Base-by-base conservation (phyloP, 2,329 filamentous ascomycete species). In the Xylariaceae sp. region DNA sequence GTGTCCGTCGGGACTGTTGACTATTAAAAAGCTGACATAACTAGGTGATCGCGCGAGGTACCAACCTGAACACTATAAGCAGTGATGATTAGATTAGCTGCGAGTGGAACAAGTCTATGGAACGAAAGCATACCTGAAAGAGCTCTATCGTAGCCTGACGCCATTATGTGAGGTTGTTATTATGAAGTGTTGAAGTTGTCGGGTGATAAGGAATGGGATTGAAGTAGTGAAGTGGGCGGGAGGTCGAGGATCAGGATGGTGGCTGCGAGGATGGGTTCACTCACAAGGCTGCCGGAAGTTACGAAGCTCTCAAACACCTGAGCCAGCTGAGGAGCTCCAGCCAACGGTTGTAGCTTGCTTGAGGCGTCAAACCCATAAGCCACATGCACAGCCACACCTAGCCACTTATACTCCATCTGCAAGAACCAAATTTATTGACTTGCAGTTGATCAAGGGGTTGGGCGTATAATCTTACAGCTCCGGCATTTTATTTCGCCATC, bases 131-230 rank as follows among this genome's bases (percentile, higher is more conserved):
- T 87, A 97, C 93, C 94, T 80, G 94, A 98, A 77, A 98, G 88
- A 79, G 94, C 95, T 90, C 95, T 91, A 82, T 99, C 95, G 82
- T 99, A 99, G 79, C 94, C 94, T 71, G 93, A 96, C 77, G 92
- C 90, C 91, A 96, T 87, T 69, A 49, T 72, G 62, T 45, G 54
- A 58, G 29, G 33, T 12, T 29, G 34, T 12, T 29, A 41, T 47
- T 57, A 31, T 21, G 31, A 33, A 45, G 23, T 34, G 60, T 45
- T 65, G 50, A 50, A 33, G 53, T 53, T 55, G 17, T 44, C 3
- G 43, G 19, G 49, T 41, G 21, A 23, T 9, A 17, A 40, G 19
- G 28, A 52, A 19, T 40, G 29, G 46, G 19, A 34, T 12, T 41
- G 49, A 49, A 46, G 39, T 31, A 40, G 44, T 39, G 34, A 45